A percentile compares a stretch with the other conserved stretches of the same genome.
Evolutionary conservation across 352 stramenopile genomes (phyloP).

Genomic region (Blastocystis sp.): DNA sequence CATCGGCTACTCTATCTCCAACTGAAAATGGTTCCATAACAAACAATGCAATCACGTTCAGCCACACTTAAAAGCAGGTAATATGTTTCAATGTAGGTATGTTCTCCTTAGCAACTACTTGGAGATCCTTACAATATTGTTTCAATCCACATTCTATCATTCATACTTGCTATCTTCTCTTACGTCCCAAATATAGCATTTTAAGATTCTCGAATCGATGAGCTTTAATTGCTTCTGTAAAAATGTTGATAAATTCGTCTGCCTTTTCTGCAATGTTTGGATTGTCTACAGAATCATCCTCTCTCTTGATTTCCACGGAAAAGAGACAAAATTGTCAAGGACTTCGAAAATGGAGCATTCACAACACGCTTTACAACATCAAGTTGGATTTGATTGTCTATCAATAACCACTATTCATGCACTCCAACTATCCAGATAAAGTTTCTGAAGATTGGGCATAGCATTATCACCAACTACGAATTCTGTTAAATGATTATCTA

Average conservation of each 20-base stretch:
- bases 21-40: neutral
- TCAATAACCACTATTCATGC: neutral
- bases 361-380: neutral
- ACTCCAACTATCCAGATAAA: constrained; percentile 35
- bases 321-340: constrained; percentile 25
- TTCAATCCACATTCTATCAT: constrained; percentile 40
- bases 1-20: constrained; percentile 8
- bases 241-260: constrained; percentile 7
- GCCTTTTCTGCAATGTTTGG: constrained; percentile 23
- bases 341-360: constrained; percentile 37
- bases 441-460: neutral
- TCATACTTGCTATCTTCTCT: neutral
- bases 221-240: constrained; percentile 2
- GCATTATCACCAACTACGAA: neutral
- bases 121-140: neutral
- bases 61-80: constrained; percentile 18
- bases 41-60: neutral
- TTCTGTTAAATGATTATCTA: constrained; percentile 26
- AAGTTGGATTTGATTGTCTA: constrained; percentile 39
- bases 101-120: constrained; percentile 18
- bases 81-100: constrained; percentile 42
- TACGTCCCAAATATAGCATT: constrained; percentile 49
- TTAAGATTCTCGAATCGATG: constrained; percentile 32
- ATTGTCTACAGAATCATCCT: neutral
- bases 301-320: neutral